Evolutionary conservation across 202 grass and related monocot genomes (phyloP).

Genomic region (Carex sylvatica): DNA sequence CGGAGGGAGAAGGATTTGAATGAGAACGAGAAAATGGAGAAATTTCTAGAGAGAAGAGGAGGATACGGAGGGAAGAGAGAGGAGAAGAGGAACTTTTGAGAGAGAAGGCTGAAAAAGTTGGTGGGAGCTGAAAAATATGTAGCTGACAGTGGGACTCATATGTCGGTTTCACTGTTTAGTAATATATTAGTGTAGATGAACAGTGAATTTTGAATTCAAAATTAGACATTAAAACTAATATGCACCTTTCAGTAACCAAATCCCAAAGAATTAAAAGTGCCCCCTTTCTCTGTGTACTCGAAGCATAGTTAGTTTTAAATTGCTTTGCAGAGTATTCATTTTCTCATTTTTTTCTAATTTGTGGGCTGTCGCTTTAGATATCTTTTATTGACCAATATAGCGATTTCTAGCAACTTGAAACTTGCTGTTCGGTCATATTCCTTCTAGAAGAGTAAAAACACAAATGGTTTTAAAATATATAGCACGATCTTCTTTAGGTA

Average conservation of each 20-base stretch:
- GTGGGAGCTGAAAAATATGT: too few relatives aligned
- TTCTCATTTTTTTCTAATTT: background rate
- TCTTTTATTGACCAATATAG: constrained; percentile 17
- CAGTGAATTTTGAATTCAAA: too few relatives aligned
- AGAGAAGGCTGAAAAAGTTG: too few relatives aligned
- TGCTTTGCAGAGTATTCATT: background rate
- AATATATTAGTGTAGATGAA: too few relatives aligned
- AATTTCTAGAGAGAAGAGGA: too few relatives aligned
- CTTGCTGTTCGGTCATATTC: background rate
- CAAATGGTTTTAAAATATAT: background rate
- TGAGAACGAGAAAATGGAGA: too few relatives aligned
- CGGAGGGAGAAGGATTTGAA: too few relatives aligned
- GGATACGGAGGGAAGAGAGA: too few relatives aligned
- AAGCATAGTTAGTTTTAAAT: background rate
- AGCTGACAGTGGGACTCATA: too few relatives aligned
- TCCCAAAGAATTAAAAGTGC: background rate
- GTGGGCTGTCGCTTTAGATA: background rate
- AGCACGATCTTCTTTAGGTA: background rate
- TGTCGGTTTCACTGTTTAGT: too few relatives aligned
- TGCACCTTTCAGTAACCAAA: background rate
- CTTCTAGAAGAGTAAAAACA: constrained; percentile 16
- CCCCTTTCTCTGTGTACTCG: background rate
- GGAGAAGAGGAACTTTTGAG: too few relatives aligned
- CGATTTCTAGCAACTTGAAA: background rate
- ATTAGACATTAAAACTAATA: background rate